Evolutionary conservation across 331 rosid species (phyloP), one percentile per base, ranked within the genome.

Genomic region (Arachis monticola): DNA sequence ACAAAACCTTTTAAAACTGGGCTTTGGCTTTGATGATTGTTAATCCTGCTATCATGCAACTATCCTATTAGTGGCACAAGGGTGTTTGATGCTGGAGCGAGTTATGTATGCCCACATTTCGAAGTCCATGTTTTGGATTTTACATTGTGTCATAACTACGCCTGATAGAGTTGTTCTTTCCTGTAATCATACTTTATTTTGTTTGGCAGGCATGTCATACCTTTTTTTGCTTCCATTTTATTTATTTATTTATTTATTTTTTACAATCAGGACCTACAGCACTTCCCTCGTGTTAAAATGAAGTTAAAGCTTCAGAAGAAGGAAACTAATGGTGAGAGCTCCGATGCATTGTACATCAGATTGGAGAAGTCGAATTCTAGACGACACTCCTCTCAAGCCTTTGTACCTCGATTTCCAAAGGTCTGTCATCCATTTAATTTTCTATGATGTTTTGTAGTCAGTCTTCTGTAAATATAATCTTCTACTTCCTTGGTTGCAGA

Each of bases 341-440:
- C 88, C 58, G 60, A 64, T 52, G 75, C 82, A 56, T 73, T 94
- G 76, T 45, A 64, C 72, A 87, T 94, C 85, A 88, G 88, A 88
- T 74, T 94, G 88, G 96, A 88, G 82, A 94, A 87, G 85, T 84
- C 58, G 40, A 87, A 85, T 76, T 82, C 90, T 72, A 90, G 90
- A 70, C 80, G 81, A 77, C 83, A 83, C 42, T 77, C 84, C 38
- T 83, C 92, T 47, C 83, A 88, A 83, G 99, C 99, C n/a, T 94
- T 88, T 80, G 84, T 87, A 8, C 97, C 97, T 55, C 89, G 96
- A 7, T 94, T 90, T 78, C 97, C 99, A 10, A 94, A 94, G 97
- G 99, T 93, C 67, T 76, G 65, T 9, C 7, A 1, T 30, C 46
- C 60, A 0, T 14, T 45, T 59, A 48, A 38, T 52, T 9, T 30